Base-by-base conservation (phyloP, 768 basidiomycete genomes). In the Glaciozyma martinii region DNA sequence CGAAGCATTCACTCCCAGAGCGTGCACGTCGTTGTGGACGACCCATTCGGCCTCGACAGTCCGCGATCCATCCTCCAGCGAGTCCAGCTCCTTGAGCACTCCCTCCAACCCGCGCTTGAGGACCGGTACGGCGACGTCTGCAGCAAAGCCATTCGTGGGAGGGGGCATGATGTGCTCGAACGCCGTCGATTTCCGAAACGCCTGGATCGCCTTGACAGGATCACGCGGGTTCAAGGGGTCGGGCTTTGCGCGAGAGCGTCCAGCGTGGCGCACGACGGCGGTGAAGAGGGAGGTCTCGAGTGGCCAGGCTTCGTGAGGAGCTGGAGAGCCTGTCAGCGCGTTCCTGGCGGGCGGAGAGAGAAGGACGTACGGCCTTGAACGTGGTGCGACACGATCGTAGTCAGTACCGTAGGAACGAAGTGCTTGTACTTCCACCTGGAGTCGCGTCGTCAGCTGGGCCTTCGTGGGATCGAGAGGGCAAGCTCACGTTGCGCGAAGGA, bases 101-200 rank as follows among this genome's bases (percentile, higher is more conserved):
- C 93, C 93, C 40, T 83, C 82, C 40, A 94, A 79, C 9, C 80
- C 77, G 7, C 87, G 84, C 66, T 78, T 82, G 56, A 80, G 83
- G 30, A 95, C 91, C 46, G 79, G 81, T 73, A 94, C 94, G 0
- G 88, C 88, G 42, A 94, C 88, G 23, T 90, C 90, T 3, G 90
- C 92, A 43, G 93, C 86, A 50, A 93, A 79, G 3, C 92, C 92
- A 74, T 92, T 90, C 43, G 59, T 64, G 1, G 88, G 87, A 19
- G 91, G n/a, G 9, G 49, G 89, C 1, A 85, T 77, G 66, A 78
- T 79, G 69, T 88, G 87, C 42, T 93, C 85, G 73, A 93, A 86
- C 47, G 63, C 54, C 19, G 63, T n/a, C 21, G 23, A 23, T 29
- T 23, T 30, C 12, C 66, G 27, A 3, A 27, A 16, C n/a, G 27